These are phyloP conservation scores for Vairimorpha apis DNA, from an alignment of 371 early-diverging fungal species.

Conservation along the genomic window DNA sequence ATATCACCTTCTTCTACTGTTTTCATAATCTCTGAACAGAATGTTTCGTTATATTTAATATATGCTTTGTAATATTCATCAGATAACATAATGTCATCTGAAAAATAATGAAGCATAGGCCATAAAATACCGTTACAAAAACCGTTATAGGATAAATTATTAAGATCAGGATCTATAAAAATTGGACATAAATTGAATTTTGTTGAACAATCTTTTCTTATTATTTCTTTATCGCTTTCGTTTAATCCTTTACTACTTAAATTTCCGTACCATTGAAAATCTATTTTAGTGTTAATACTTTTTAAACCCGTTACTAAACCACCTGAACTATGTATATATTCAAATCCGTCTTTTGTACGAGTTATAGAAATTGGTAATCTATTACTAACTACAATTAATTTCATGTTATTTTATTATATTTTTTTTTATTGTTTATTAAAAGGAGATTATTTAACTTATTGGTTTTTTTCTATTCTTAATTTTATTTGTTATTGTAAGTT, in stretches of 20 bases:
- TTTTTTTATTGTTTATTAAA: too few relatives aligned
- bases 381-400: constrained; percentile 93
- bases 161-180: constrained; percentile 83
- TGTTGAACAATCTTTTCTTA: constrained; percentile 69
- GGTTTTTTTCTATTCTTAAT: too few relatives aligned
- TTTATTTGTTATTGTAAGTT: too few relatives aligned
- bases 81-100: constrained; percentile 84
- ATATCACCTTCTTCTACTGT: constrained; percentile 79
- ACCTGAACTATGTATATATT: constrained; percentile 80
- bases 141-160: constrained; percentile 93
- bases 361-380: constrained; percentile 90
- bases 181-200: constrained; percentile 85
- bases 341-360: constrained; percentile 65
- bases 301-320: constrained; percentile 91
- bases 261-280: constrained; percentile 97
- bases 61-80: constrained; percentile 88
- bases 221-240: constrained; percentile 69
- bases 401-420: constrained; percentile 31
- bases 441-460: too few relatives aligned
- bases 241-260: constrained; percentile 78
- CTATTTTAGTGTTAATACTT: constrained; percentile 81
- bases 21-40: constrained; percentile 75
- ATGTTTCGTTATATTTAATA: constrained; percentile 75
- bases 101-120: constrained; percentile 96
- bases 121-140: constrained; percentile 87